Evolutionary conservation across 1,284 basidiomycete genomes (phyloP).

Genomic region (Leccinum griseonigrum): DNA sequence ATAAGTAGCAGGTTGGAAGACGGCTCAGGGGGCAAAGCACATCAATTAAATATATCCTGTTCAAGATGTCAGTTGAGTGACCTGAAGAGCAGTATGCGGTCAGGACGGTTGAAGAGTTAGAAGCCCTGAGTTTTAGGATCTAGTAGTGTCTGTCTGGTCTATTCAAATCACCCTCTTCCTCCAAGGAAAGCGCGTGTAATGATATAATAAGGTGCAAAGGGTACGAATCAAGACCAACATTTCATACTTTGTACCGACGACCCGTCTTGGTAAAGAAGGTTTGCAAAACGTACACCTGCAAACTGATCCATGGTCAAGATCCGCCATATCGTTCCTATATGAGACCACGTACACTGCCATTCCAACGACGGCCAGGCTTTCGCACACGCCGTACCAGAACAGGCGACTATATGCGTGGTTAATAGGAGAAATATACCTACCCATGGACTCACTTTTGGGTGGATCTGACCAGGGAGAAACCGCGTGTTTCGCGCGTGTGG

Average conservation of each 20-base stretch:
- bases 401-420: slow-evolving; percentile 55
- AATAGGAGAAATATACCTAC: slow-evolving; percentile 19
- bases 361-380: slow-evolving; percentile 71
- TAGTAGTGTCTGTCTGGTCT: not conserved
- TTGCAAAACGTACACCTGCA: slow-evolving; percentile 88
- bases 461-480: slow-evolving; percentile 76
- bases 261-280: slow-evolving; percentile 92
- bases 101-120: too few relatives aligned
- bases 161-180: not conserved
- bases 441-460: slow-evolving; percentile 61
- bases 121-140: not conserved
- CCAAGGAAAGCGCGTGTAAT: not conserved
- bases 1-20: too few relatives aligned
- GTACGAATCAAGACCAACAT: slow-evolving; percentile 13
- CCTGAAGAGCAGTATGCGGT: too few relatives aligned
- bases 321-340: not conserved
- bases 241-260: slow-evolving; percentile 78
- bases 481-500: slow-evolving; percentile 79
- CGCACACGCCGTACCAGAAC: slow-evolving; percentile 87
- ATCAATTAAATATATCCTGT: too few relatives aligned
- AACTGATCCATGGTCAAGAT: slow-evolving; percentile 41
- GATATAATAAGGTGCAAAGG: slow-evolving; percentile 9
- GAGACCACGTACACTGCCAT: slow-evolving; percentile 73
- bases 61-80: too few relatives aligned
- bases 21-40: too few relatives aligned